phyloP scores from a whole-genome alignment of 352 stramenopile species.

The Globisporangium megalacanthum region DNA sequence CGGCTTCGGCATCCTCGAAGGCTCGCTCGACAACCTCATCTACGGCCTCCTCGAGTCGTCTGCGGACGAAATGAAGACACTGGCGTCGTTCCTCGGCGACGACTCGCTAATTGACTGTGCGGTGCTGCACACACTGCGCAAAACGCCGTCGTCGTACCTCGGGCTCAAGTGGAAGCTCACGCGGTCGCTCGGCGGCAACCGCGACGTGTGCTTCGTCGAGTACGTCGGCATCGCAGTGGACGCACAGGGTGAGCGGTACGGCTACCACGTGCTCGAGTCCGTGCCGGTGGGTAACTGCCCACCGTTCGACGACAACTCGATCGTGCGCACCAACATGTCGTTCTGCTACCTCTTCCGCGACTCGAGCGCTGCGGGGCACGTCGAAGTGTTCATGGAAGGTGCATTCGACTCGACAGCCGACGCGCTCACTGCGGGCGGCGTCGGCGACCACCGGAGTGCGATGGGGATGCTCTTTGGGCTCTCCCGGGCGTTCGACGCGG shows the following conservation, averaged over 20 bases:
- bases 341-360: constrained; percentile 74
- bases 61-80: constrained; percentile 55
- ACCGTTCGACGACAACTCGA: constrained; percentile 69
- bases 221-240: constrained; percentile 59
- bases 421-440: constrained; percentile 51
- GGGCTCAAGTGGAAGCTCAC: constrained; percentile 73
- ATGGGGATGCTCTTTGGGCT: constrained; percentile 70
- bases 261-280: constrained; percentile 62
- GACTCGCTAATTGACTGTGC: constrained; percentile 61
- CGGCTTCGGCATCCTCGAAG: constrained; percentile 39
- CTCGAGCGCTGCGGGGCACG: constrained; percentile 30
- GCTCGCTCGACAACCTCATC: constrained; percentile 44
- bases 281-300: constrained; percentile 54
- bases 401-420: constrained; percentile 60
- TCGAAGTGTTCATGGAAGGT: constrained; percentile 72
- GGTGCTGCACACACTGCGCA: constrained; percentile 51
- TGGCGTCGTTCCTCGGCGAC: constrained; percentile 38
- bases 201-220: constrained; percentile 65
- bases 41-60: constrained; percentile 48
- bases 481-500: constrained; percentile 29
- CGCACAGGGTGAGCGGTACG: constrained; percentile 44
- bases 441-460: constrained; percentile 56
- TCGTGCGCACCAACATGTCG: constrained; percentile 60
- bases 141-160: constrained; percentile 48
- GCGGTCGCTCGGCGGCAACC: constrained; percentile 64